A percentile compares a stretch with the other conserved stretches of the same genome.
Conservation (phyloP, 192 early-diverging fungal genomes). For the Backusella psychrophila region DNA sequence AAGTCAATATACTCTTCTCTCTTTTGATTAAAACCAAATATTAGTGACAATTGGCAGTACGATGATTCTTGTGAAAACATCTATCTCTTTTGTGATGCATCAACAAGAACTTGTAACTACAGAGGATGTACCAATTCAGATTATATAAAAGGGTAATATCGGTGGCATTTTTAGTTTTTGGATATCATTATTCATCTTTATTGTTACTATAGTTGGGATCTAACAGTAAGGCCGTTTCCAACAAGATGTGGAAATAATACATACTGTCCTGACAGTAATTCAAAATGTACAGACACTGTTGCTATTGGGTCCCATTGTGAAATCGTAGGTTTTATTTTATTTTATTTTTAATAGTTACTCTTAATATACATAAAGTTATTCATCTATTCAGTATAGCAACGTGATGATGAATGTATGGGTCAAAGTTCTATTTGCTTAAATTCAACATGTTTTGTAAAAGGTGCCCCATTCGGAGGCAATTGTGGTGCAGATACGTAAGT, state of each 20-base stretch:
- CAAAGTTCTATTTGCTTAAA: constrained; percentile 35
- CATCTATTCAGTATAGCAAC: constrained; percentile 13
- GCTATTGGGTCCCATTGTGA: constrained; percentile 23
- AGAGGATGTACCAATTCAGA: constrained; percentile 36
- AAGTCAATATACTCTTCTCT: not conserved
- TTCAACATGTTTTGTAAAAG: constrained; percentile 27
- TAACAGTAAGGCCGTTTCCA: constrained; percentile 15
- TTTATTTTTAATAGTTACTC: not conserved
- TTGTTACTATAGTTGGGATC: constrained; percentile 21
- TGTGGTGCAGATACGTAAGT: constrained; percentile 36
- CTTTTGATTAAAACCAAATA: not conserved
- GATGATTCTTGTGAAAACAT: constrained; percentile 31
- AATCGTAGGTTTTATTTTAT: constrained; percentile 15
- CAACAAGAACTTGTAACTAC: constrained; percentile 18
- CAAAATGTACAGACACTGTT: constrained; percentile 26
- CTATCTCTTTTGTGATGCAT: constrained; percentile 27
- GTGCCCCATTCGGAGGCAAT: constrained; percentile 24
- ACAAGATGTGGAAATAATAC: constrained; percentile 19
- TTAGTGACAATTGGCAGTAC: constrained; percentile 26
- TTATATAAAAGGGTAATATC: constrained; percentile 32
- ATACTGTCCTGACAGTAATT: constrained; percentile 37
- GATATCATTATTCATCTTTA: not conserved
- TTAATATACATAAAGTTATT: not conserved
- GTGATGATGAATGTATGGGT: constrained; percentile 38
- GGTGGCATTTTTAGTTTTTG: not conserved